phyloP scores from a whole-genome alignment of 2,329 filamentous ascomycete species.

The Microascus cirrosus region DNA sequence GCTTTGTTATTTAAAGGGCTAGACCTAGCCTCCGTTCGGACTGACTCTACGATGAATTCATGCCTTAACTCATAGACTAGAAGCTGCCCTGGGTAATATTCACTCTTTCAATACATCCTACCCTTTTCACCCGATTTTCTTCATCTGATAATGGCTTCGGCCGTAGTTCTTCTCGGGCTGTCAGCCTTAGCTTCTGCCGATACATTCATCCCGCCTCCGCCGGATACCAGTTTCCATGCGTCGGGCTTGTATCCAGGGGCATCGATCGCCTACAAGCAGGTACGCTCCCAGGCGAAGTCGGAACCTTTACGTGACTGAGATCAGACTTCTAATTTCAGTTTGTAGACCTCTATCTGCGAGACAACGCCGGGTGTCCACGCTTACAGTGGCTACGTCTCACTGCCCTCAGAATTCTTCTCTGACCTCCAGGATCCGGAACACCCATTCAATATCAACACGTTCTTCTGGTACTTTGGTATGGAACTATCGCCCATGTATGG shows the following conservation, averaged over 20 bases:
- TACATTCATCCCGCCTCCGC: not conserved
- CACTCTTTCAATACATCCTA: not conserved
- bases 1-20: too few relatives aligned
- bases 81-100: too few relatives aligned
- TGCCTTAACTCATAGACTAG: too few relatives aligned
- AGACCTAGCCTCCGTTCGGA: too few relatives aligned
- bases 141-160: not conserved
- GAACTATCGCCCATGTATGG: not conserved
- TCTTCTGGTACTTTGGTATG: conserved; percentile 35
- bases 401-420: conserved; percentile 15
- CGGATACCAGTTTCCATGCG: not conserved
- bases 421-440: conserved; percentile 7
- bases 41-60: too few relatives aligned
- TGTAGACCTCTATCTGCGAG: conserved; percentile 29
- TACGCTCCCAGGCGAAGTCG: not conserved
- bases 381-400: conserved; percentile 44
- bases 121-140: not conserved
- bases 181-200: not conserved
- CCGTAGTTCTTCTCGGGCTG: not conserved
- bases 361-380: conserved; percentile 11
- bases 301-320: not conserved
- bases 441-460: conserved; percentile 15
- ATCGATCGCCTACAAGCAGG: conserved; percentile 13
- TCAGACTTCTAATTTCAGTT: not conserved
- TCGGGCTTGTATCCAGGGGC: conserved; percentile 9